A percentile compares a stretch with the other conserved stretches of the same genome.
These are phyloP conservation scores for Saturnispora quitensis DNA, from an alignment of 805 yeast genomes.

Conservation along the genomic window DNA sequence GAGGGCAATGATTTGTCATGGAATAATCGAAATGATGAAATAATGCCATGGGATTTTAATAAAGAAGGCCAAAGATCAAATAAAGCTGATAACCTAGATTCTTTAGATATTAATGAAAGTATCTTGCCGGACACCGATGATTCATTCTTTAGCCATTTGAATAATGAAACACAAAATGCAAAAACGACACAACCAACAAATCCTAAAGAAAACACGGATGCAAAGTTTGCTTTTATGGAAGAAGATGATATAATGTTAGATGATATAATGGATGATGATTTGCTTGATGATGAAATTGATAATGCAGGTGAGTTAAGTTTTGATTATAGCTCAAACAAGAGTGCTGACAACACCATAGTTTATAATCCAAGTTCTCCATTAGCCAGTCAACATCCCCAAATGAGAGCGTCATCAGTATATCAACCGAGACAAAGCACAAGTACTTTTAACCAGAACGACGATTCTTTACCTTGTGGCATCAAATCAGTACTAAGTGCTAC, in stretches of 20 bases:
- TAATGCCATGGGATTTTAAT: constrained; percentile 6
- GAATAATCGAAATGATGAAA: constrained; percentile 1
- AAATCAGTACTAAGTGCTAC: constrained; percentile 2
- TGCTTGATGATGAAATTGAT: constrained; percentile 21
- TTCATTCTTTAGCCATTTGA: constrained; percentile 7
- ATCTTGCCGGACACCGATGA: not conserved
- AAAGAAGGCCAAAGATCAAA: not conserved
- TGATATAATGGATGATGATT: constrained; percentile 32
- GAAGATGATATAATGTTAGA: constrained; percentile 34
- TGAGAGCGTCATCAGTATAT: not conserved
- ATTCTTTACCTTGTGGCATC: not conserved
- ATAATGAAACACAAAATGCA: not conserved
- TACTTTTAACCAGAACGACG: not conserved
- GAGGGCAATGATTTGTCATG: not conserved
- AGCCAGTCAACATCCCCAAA: not conserved
- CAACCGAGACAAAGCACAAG: not conserved
- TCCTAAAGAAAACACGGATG: constrained; percentile 17
- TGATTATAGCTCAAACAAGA: not conserved
- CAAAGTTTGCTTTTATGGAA: constrained; percentile 34
- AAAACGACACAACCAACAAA: not conserved
- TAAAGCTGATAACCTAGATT: not conserved
- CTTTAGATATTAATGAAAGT: not conserved
- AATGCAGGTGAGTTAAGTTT: not conserved
- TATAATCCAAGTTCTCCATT: not conserved
- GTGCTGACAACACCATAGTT: not conserved